phyloP scores from a whole-genome alignment of 345 rosid genomes.

The Aquilaria malaccensis region DNA sequence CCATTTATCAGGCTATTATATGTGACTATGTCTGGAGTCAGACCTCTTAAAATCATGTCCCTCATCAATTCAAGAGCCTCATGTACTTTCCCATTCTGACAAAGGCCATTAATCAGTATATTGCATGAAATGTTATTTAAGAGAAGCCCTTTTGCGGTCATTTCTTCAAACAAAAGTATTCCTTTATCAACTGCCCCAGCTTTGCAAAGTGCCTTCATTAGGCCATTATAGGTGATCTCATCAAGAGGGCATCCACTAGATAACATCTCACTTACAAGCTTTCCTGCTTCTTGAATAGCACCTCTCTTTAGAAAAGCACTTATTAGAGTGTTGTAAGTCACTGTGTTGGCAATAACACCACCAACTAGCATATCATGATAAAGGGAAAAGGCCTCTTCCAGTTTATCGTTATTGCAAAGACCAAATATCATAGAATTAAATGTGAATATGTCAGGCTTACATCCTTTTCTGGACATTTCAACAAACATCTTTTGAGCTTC shows the following conservation, averaged over 20 bases:
- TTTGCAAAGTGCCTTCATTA: slow-evolving; percentile 59
- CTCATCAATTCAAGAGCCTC: slow-evolving; percentile 58
- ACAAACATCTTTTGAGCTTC: slow-evolving; percentile 47
- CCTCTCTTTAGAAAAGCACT: slow-evolving; percentile 52
- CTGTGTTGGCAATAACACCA: slow-evolving; percentile 73
- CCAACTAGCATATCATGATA: slow-evolving; percentile 62
- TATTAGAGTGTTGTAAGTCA: slow-evolving; percentile 75
- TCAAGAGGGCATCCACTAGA: slow-evolving; percentile 69
- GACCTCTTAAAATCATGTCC: slow-evolving; percentile 69
- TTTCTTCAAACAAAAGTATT: slow-evolving; percentile 70
- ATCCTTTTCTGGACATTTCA: slow-evolving; percentile 72
- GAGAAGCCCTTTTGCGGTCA: slow-evolving; percentile 45
- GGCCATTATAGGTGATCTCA: slow-evolving; percentile 67
- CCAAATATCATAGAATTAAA: slow-evolving; percentile 72
- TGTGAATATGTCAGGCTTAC: slow-evolving; percentile 71
- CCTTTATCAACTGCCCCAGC: slow-evolving; percentile 64
- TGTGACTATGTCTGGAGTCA: slow-evolving; percentile 71
- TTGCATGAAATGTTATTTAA: slow-evolving; percentile 65
- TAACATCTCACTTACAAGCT: slow-evolving; percentile 73
- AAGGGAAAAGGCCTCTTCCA: slow-evolving; percentile 54
- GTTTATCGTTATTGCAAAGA: slow-evolving; percentile 47
- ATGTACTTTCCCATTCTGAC: slow-evolving; percentile 51
- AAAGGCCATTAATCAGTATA: slow-evolving; percentile 64
- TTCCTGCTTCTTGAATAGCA: slow-evolving; percentile 57
- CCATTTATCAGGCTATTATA: slow-evolving; percentile 82